Evolutionary conservation across 306 rosid genomes (phyloP).

Genomic region (Fragaria iinumae): DNA sequence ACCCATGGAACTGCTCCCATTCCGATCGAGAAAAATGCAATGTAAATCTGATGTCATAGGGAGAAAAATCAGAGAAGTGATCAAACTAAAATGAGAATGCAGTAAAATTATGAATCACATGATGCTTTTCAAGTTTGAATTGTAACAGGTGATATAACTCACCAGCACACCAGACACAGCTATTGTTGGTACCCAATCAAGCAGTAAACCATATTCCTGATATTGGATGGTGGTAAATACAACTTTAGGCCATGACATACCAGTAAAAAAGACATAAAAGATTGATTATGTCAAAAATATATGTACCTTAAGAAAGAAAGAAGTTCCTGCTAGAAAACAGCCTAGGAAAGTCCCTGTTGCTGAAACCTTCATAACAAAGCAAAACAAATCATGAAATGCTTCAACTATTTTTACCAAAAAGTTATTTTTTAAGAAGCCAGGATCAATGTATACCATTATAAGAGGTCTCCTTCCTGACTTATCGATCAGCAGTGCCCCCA

Average conservation of each 20-base stretch:
- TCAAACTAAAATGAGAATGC: background rate
- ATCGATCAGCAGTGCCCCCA: constrained; percentile 44
- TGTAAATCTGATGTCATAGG: constrained; percentile 50
- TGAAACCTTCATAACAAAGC: constrained; percentile 42
- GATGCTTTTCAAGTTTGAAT: constrained; percentile 1
- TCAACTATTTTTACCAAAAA: background rate
- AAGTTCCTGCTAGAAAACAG: constrained; percentile 44
- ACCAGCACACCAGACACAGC: constrained; percentile 44
- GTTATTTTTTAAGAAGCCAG: background rate
- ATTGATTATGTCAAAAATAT: background rate
- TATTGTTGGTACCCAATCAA: constrained; percentile 31
- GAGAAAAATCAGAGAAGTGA: background rate
- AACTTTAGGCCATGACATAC: constrained; percentile 8
- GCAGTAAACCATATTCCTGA: constrained; percentile 32
- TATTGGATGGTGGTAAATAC: background rate
- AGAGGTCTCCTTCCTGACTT: constrained; percentile 53
- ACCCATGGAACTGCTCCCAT: constrained; percentile 90
- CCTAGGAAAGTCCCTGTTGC: constrained; percentile 53
- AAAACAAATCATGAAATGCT: background rate
- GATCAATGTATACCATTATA: constrained; percentile 36
- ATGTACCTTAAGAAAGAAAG: constrained; percentile 44
- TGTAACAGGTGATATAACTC: background rate
- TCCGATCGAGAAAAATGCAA: constrained; percentile 69
- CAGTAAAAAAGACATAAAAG: background rate
- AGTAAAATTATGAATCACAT: background rate